Evolutionary conservation across 176 grass and related monocot species (phyloP).

Genomic region (Secale cereale): DNA sequence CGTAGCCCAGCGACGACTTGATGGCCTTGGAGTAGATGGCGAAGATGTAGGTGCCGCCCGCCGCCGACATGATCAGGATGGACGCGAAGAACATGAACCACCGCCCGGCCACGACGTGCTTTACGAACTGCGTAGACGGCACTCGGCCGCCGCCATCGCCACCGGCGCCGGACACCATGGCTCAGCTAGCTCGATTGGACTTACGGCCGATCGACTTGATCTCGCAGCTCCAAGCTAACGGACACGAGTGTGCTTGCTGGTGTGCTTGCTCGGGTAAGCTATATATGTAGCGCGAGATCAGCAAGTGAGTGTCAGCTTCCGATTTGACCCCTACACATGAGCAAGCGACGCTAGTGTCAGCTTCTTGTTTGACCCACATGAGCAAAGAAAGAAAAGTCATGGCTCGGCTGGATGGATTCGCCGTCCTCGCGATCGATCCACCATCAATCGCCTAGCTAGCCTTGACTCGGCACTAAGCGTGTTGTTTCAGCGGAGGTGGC

Average conservation of each 20-base stretch:
- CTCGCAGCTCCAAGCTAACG: background rate
- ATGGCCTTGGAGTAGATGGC: slow-evolving; percentile 68
- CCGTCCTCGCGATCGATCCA: no score
- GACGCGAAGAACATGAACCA: slow-evolving; percentile 84
- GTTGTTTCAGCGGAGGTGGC: no score
- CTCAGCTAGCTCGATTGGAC: background rate
- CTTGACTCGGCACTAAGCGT: no score
- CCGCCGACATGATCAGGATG: slow-evolving; percentile 59
- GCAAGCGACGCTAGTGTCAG: no score
- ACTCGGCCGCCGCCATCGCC: background rate
- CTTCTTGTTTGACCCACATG: no score
- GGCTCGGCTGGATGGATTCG: no score
- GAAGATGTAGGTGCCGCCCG: slow-evolving; percentile 78
- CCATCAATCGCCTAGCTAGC: no score
- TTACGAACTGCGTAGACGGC: slow-evolving; percentile 17
- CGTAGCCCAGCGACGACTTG: slow-evolving; percentile 65
- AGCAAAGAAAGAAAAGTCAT: no score
- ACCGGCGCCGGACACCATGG: slow-evolving; percentile 16
- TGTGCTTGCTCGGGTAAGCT: background rate
- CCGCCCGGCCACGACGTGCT: slow-evolving; percentile 43
- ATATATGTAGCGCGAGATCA: background rate
- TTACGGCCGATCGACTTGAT: no score
- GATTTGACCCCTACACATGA: no score
- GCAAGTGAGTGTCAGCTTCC: no score
- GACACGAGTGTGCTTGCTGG: no score